Conservation (phyloP, 1,284 basidiomycete species). For the Apiotrichum brassicae region DNA sequence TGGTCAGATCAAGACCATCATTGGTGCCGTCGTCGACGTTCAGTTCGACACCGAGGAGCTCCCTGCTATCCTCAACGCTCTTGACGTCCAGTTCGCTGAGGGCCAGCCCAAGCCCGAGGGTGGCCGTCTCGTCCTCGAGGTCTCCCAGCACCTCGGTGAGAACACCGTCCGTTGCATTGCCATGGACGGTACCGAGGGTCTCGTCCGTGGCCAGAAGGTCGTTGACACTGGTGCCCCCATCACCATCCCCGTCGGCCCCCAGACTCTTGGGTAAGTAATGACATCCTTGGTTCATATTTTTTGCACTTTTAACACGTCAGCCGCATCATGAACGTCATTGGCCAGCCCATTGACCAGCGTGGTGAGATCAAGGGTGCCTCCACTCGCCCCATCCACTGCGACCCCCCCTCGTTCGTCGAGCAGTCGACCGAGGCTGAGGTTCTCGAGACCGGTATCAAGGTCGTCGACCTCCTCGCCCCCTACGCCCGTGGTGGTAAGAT, state of each 20-base stretch:
- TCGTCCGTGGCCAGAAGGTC: conserved; percentile 96
- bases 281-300: no score
- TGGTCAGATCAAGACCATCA: conserved; percentile 87
- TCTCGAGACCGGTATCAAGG: conserved; percentile 99
- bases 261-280: conserved; percentile 64
- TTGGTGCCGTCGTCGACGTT: conserved; percentile 98
- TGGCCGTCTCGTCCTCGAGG: conserved; percentile 91
- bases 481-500: conserved; percentile 99
- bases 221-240: conserved; percentile 95
- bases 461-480: conserved; percentile 97
- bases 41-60: conserved; percentile 86
- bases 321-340: conserved; percentile 99
- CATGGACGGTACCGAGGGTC: conserved; percentile 99
- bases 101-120: conserved; percentile 49
- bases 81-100: conserved; percentile 83
- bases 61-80: conserved; percentile 94
- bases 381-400: conserved; percentile 85
- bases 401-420: conserved; percentile 93
- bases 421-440: conserved; percentile 98
- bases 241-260: conserved; percentile 88
- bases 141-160: conserved; percentile 95
- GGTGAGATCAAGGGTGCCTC: conserved; percentile 95
- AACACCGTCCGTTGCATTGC: conserved; percentile 97
- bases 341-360: conserved; percentile 98
- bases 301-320: conserved; percentile 11